A percentile compares a stretch with the other conserved stretches of the same genome.
Evolutionary conservation across 2,329 filamentous ascomycete genomes (phyloP).

Genomic region (Rutstroemia sp.): DNA sequence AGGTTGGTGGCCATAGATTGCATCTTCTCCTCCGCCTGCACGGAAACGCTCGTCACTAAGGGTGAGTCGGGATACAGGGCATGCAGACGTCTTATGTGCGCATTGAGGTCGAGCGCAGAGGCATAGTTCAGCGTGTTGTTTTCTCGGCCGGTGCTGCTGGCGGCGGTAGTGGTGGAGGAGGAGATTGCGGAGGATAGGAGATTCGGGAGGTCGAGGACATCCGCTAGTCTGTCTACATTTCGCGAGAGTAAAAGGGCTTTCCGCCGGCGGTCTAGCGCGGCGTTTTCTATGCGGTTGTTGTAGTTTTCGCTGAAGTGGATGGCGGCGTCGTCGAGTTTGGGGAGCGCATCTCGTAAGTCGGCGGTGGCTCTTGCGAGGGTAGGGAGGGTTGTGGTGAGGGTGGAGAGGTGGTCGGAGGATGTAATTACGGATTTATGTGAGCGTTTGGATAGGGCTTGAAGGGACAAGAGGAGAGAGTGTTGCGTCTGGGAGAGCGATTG

Average conservation of each 20-base stretch:
- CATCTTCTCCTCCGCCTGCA: slow-evolving; percentile 80
- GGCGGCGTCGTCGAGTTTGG: slow-evolving; percentile 70
- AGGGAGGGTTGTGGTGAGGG: slow-evolving; percentile 65
- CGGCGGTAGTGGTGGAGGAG: slow-evolving; percentile 35
- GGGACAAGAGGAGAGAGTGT: slow-evolving; percentile 71
- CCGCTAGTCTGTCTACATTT: slow-evolving; percentile 83
- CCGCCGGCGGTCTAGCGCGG: slow-evolving; percentile 63
- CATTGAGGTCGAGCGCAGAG: slow-evolving; percentile 81
- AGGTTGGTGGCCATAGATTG: slow-evolving; percentile 81
- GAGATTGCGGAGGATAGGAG: slow-evolving; percentile 75
- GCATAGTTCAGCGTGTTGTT: slow-evolving; percentile 65
- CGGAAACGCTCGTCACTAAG: slow-evolving; percentile 63
- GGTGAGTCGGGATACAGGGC: slow-evolving; percentile 73
- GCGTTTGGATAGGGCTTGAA: slow-evolving; percentile 83
- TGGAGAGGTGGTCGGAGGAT: slow-evolving; percentile 70
- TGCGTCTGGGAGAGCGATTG: slow-evolving; percentile 73
- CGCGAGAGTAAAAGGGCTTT: slow-evolving; percentile 73
- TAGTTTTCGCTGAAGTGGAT: slow-evolving; percentile 78
- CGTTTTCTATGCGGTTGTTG: slow-evolving; percentile 63
- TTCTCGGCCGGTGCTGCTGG: slow-evolving; percentile 30
- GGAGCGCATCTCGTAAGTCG: slow-evolving; percentile 64
- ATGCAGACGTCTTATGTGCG: slow-evolving; percentile 84
- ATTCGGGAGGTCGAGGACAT: slow-evolving; percentile 83
- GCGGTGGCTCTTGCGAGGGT: slow-evolving; percentile 56
- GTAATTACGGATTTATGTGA: slow-evolving; percentile 80